A percentile compares a stretch with the other conserved stretches of the same genome.
Evolutionary conservation across 257 asterid species (phyloP).

Genomic region (Datura wrightii): DNA sequence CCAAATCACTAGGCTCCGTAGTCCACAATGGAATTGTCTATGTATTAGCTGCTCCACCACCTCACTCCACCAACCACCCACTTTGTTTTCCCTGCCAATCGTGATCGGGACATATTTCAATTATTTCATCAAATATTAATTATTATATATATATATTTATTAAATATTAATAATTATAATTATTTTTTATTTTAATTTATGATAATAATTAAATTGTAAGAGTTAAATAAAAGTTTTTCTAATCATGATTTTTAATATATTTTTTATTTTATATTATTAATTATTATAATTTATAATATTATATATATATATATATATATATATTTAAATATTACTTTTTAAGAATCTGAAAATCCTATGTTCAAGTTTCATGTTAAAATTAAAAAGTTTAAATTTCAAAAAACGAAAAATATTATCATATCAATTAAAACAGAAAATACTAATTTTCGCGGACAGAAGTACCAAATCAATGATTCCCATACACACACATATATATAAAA

Average conservation of each 20-base stretch:
- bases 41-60: background rate
- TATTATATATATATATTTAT: too few species aligned
- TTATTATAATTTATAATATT: background rate
- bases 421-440: too few species aligned
- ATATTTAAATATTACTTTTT: too few species aligned
- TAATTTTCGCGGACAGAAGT: too few species aligned
- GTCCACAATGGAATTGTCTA: constrained; percentile 34
- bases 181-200: too few species aligned
- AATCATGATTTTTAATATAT: too few species aligned
- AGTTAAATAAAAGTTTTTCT: background rate
- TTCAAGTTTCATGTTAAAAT: background rate
- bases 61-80: background rate
- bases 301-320: background rate
- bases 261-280: background rate
- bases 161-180: too few species aligned
- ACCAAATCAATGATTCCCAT: too few species aligned
- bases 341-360: background rate
- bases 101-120: background rate
- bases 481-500: too few species aligned
- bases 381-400: background rate
- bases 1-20: constrained; percentile 36
- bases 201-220: background rate
- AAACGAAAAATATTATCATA: background rate
- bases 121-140: background rate
- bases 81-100: too few species aligned